Conservation (phyloP, 2,329 filamentous ascomycete genomes). For the Exophiala xenobiotica region DNA sequence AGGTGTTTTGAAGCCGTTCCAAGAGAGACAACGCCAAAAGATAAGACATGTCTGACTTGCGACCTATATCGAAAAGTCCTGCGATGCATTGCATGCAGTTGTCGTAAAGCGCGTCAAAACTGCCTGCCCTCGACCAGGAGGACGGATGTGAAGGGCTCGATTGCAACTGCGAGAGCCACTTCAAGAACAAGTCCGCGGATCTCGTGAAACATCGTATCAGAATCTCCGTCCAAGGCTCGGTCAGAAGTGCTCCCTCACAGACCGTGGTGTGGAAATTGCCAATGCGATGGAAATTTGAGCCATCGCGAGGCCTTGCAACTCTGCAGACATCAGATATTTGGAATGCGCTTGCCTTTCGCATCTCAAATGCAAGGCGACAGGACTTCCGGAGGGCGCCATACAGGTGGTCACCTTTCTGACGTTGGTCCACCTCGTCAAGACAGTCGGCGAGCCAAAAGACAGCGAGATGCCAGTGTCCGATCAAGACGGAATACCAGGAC, state of each 20-base stretch:
- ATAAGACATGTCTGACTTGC: constrained; percentile 17
- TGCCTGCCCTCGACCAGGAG: neutral
- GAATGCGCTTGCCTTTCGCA: constrained; percentile 11
- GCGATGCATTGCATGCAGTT: constrained; percentile 8
- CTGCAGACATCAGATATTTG: constrained; percentile 13
- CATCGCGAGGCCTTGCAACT: constrained; percentile 5
- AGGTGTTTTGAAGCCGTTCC: neutral
- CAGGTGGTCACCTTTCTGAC: constrained; percentile 1
- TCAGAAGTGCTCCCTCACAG: constrained; percentile 56
- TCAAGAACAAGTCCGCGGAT: constrained; percentile 6
- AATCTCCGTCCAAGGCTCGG: constrained; percentile 60
- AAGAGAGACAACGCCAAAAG: constrained; percentile 9
- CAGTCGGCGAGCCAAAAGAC: constrained; percentile 56
- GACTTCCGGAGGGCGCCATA: constrained; percentile 9
- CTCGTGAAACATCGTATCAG: constrained; percentile 18
- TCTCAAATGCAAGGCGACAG: constrained; percentile 14
- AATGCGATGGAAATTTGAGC: constrained; percentile 8
- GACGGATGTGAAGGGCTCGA: neutral
- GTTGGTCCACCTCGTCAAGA: constrained; percentile 51
- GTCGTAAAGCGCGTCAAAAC: constrained; percentile 1
- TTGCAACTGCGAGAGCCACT: constrained; percentile 14
- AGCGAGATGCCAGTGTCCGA: constrained; percentile 59
- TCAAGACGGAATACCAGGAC: constrained; percentile 60
- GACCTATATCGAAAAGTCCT: constrained; percentile 11
- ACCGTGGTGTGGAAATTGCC: constrained; percentile 52